Evolutionary conservation across 2,329 filamentous ascomycete species (phyloP).

Genomic region (Scedosporium dehoogii): DNA sequence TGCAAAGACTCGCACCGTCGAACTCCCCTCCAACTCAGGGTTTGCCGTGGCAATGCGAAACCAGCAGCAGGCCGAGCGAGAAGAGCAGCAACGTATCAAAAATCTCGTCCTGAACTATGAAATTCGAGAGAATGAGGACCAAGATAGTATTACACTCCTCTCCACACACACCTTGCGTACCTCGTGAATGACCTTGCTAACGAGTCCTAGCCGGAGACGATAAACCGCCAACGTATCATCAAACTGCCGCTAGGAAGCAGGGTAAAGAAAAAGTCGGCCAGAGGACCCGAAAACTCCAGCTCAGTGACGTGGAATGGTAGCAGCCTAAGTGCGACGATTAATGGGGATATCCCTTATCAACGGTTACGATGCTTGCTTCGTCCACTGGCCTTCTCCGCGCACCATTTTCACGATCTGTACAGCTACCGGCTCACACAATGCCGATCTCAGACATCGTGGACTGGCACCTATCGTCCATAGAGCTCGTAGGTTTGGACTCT

Average conservation of each 20-base stretch:
- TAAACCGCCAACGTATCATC: constrained; percentile 34
- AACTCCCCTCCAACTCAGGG: constrained; percentile 79
- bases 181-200: constrained; percentile 40
- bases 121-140: constrained; percentile 71
- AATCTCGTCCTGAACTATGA: constrained; percentile 95
- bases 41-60: constrained; percentile 95
- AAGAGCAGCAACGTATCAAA: constrained; percentile 98
- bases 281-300: constrained; percentile 78
- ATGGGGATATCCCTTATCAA: too few species aligned
- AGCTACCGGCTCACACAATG: too few species aligned
- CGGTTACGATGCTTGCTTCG: too few species aligned
- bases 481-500: too few species aligned
- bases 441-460: too few species aligned
- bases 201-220: constrained; percentile 32
- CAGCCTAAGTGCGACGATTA: too few species aligned
- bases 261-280: constrained; percentile 62
- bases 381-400: too few species aligned
- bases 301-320: constrained; percentile 96
- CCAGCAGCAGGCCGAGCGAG: constrained; percentile 87
- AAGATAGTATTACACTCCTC: constrained; percentile 57
- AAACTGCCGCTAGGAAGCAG: constrained; percentile 46
- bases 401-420: too few species aligned
- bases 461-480: too few species aligned
- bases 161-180: constrained; percentile 23
- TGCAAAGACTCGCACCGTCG: constrained; percentile 74